Base-by-base conservation (phyloP, 768 basidiomycete species). In the Lentinula raphanica region DNA sequence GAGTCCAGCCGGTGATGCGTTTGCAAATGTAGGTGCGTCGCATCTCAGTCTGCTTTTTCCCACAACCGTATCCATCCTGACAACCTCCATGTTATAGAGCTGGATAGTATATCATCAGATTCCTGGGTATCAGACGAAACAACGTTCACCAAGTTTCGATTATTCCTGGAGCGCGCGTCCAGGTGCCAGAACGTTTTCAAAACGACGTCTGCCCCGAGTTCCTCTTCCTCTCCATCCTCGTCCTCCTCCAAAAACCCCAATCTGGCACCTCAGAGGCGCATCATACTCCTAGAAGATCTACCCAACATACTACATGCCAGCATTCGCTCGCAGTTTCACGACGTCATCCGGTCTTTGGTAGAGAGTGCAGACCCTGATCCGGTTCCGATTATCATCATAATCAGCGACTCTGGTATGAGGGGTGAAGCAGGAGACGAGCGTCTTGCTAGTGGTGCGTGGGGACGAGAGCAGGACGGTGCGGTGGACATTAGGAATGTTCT, bases 231-330 rank as follows among this genome's bases (percentile, higher is more conserved):
- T 32, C 11, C 57, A 13, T 21, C 32, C 21, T 45, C 58, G 7
- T 23, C 60, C 5, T 62, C 59, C 27, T 40, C 25, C 25, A 48
- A 53, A 15, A 49, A 42, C 65, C 17, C 32, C 56, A 17, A 45
- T 62, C 27, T 58, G 35, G 57, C 59, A 15, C 57, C 54, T 59
- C 50, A 72, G n/a, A n/a, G n/a, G 62, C 80, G 78, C 0, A 66
- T 95, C 5, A 79, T 98, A 54, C 83, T 98, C 3, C 75, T 97
- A 7, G 92, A 95, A 71, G 90, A 95, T 58, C 79, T 99, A 1
- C 97, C 96, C 0, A 98, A 98, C 67, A 83, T 98, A 56, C 74
- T 92, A 4, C 92, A 94, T 71, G 69, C 74, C 5, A 73, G 78
- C 23, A 91, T 87, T 0, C 87, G 85, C 65, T 71, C 74, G 13